Evolutionary conservation across 2,329 filamentous ascomycete species (phyloP).

Genomic region (Penicillium palitans): DNA sequence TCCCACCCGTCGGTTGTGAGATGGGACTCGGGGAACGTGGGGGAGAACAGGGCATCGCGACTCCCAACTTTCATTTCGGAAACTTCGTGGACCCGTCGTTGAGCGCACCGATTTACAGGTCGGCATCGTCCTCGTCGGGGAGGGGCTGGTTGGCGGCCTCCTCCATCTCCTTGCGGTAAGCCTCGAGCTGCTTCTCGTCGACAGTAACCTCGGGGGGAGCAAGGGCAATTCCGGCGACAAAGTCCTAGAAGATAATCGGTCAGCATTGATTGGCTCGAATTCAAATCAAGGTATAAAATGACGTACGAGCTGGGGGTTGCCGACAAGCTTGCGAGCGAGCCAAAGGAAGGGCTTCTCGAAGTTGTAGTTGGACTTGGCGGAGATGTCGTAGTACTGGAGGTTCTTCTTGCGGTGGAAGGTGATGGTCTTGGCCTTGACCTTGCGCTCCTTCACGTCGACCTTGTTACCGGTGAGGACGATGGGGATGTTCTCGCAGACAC

Average conservation of each 20-base stretch:
- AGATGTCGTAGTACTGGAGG: slow-evolving; percentile 99
- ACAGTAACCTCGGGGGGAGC: slow-evolving; percentile 90
- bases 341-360: slow-evolving; percentile 99
- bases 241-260: slow-evolving; percentile 64
- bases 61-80: slow-evolving; percentile 16
- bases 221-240: slow-evolving; percentile 91
- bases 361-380: slow-evolving; percentile 99
- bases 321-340: slow-evolving; percentile 97
- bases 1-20: not conserved
- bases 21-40: slow-evolving; percentile 7
- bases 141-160: slow-evolving; percentile 79
- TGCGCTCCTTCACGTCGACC: slow-evolving; percentile 99
- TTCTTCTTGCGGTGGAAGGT: slow-evolving; percentile 99
- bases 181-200: slow-evolving; percentile 74
- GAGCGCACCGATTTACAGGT: slow-evolving; percentile 43
- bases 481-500: slow-evolving; percentile 98
- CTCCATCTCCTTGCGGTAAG: slow-evolving; percentile 88
- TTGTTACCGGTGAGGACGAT: slow-evolving; percentile 99
- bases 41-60: slow-evolving; percentile 7
- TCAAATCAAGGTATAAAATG: slow-evolving; percentile 1
- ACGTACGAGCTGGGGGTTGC: slow-evolving; percentile 80
- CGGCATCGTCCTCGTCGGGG: slow-evolving; percentile 87
- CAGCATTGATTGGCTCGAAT: slow-evolving; percentile 19
- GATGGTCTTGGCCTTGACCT: slow-evolving; percentile 99
- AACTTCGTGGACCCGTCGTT: slow-evolving; percentile 17